These are phyloP conservation scores for Lecanicillium sp. DNA, from an alignment of 2,329 filamentous ascomycete species.

Conservation along the genomic window DNA sequence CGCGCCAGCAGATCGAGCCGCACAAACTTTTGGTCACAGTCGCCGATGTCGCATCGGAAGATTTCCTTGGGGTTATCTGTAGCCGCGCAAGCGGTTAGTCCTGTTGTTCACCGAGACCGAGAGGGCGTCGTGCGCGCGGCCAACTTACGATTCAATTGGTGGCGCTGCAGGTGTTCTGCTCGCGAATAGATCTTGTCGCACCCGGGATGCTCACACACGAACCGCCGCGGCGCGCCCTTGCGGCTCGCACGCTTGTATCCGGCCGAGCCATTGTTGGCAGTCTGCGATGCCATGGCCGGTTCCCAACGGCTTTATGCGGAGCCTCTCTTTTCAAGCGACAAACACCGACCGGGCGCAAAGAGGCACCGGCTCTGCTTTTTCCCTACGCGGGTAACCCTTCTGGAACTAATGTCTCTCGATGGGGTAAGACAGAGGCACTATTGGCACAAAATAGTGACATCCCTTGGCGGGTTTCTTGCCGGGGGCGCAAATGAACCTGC, in stretches of 20 bases:
- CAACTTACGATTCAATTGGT: slow-evolving; percentile 61
- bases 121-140: slow-evolving; percentile 5
- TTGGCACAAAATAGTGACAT: background rate
- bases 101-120: too few species aligned
- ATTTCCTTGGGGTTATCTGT: slow-evolving; percentile 74
- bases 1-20: slow-evolving; percentile 68
- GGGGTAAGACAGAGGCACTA: too few species aligned
- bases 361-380: too few species aligned
- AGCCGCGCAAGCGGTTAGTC: too few species aligned
- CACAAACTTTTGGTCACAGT: slow-evolving; percentile 70
- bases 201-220: slow-evolving; percentile 58
- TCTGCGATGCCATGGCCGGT: slow-evolving; percentile 3
- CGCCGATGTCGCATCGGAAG: slow-evolving; percentile 66
- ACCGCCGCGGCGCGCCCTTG: slow-evolving; percentile 42
- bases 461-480: background rate
- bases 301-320: too few species aligned
- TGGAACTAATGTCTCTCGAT: too few species aligned
- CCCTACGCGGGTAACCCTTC: too few species aligned
- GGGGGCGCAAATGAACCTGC: background rate
- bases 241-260: slow-evolving; percentile 44
- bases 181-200: slow-evolving; percentile 77
- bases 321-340: too few species aligned
- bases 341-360: too few species aligned
- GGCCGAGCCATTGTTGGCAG: slow-evolving; percentile 9
- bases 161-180: slow-evolving; percentile 72